Conservation (phyloP, 1,139 yeast species). For the Kodamaea sp. region DNA sequence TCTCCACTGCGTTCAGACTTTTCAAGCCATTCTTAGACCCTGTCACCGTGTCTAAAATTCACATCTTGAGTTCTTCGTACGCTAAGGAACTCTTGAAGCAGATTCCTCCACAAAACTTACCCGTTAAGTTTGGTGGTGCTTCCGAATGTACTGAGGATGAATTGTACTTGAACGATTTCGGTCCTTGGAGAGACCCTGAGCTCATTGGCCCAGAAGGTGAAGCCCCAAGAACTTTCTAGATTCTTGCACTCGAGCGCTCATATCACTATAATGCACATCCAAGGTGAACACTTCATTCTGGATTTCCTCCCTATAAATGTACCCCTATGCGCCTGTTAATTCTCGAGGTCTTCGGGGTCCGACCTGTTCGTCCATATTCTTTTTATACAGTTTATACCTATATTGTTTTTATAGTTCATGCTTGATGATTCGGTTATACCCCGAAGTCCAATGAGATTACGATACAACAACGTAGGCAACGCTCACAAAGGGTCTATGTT, state of each 20-base stretch:
- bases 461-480: no score
- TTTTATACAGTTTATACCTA: no score
- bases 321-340: no score
- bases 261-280: not conserved
- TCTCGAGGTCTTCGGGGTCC: no score
- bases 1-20: conserved; percentile 86
- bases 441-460: no score
- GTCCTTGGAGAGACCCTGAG: conserved; percentile 94
- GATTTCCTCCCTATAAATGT: no score
- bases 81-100: conserved; percentile 83
- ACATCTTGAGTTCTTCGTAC: conserved; percentile 79
- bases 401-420: no score
- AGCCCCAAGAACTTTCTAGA: conserved; percentile 53
- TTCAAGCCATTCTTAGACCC: conserved; percentile 96
- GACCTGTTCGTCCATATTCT: no score
- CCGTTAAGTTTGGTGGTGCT: conserved; percentile 84
- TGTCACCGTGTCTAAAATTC: conserved; percentile 95
- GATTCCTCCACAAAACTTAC: conserved; percentile 91
- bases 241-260: not conserved
- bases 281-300: no score
- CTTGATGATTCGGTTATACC: no score
- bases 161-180: conserved; percentile 83
- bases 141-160: conserved; percentile 74
- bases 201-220: conserved; percentile 87
- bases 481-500: no score